Evolutionary conservation across 2,329 filamentous ascomycete species (phyloP).

Genomic region (Sarocladiaceae sp.): DNA sequence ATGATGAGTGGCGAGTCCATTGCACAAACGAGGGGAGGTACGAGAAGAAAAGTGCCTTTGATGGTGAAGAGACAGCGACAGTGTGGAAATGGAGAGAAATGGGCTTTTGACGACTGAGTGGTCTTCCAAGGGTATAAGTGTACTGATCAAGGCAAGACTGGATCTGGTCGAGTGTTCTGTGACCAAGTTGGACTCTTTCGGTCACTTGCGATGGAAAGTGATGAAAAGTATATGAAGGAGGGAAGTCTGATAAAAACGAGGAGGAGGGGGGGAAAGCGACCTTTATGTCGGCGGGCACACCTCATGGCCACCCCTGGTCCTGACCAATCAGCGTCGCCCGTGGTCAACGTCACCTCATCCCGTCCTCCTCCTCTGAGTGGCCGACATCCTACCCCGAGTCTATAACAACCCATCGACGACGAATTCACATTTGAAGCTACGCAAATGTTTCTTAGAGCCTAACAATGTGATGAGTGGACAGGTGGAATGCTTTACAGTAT

Average conservation of each 20-base stretch:
- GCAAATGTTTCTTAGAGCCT: neutral
- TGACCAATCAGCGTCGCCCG: conserved; percentile 7
- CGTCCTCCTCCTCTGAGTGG: conserved; percentile 1
- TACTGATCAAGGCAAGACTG: neutral
- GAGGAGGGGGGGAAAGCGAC: conserved; percentile 7
- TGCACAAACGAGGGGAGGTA: neutral
- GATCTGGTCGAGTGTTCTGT: neutral
- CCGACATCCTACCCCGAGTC: neutral
- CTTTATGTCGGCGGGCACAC: conserved; percentile 5
- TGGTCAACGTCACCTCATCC: conserved; percentile 10
- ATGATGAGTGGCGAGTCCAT: neutral
- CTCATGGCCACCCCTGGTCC: conserved; percentile 3
- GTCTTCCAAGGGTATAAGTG: neutral
- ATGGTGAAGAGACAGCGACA: neutral
- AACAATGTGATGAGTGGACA: neutral
- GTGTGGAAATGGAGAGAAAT: neutral
- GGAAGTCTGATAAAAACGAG: conserved; percentile 2
- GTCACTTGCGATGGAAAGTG: neutral
- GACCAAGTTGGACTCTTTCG: neutral
- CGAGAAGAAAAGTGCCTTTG: too few species aligned
- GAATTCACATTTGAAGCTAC: neutral
- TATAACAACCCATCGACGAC: neutral
- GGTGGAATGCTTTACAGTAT: too few species aligned
- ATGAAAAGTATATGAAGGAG: conserved; percentile 6
- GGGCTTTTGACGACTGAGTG: neutral